Conservation (phyloP, 2,329 filamentous ascomycete species). For the Clonostachys rosea region DNA sequence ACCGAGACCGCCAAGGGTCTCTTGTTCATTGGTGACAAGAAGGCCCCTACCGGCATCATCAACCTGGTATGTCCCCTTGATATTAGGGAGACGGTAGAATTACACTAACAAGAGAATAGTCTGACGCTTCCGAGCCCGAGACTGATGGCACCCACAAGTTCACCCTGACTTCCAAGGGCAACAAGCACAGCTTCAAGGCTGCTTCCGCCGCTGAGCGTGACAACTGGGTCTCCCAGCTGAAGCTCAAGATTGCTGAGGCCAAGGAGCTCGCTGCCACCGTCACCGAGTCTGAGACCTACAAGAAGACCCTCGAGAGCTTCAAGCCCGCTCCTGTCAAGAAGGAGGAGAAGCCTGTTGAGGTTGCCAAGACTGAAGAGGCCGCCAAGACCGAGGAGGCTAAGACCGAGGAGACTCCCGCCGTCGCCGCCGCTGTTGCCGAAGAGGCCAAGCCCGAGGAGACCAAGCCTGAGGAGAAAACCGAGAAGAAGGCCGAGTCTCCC, state of each 20-base stretch:
- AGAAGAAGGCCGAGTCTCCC: slow-evolving; percentile 51
- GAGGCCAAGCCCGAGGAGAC: slow-evolving; percentile 14
- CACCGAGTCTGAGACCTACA: slow-evolving; percentile 80
- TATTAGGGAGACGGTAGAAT: background rate
- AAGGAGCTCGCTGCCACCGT: slow-evolving; percentile 74
- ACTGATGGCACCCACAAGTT: slow-evolving; percentile 79
- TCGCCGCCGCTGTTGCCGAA: slow-evolving; percentile 28
- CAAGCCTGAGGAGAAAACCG: slow-evolving; percentile 24
- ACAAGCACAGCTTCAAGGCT: slow-evolving; percentile 95
- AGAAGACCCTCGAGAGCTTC: slow-evolving; percentile 71
- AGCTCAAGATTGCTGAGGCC: slow-evolving; percentile 78
- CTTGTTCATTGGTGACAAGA: slow-evolving; percentile 86
- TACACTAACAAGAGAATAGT: slow-evolving; percentile 31
- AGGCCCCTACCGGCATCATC: slow-evolving; percentile 74
- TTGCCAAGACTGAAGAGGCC: slow-evolving; percentile 21
- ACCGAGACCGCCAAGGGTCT: slow-evolving; percentile 93
- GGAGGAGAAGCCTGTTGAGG: slow-evolving; percentile 31
- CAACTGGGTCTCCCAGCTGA: slow-evolving; percentile 84
- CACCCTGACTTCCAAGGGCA: slow-evolving; percentile 75
- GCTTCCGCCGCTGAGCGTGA: slow-evolving; percentile 71
- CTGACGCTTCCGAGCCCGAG: slow-evolving; percentile 64
- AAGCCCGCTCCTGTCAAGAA: slow-evolving; percentile 41
- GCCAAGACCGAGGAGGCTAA: slow-evolving; percentile 21
- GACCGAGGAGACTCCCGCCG: slow-evolving; percentile 29
- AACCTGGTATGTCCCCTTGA: slow-evolving; percentile 63